A percentile compares a stretch with the other conserved stretches of the same genome.
These are phyloP conservation scores for Penicillium italicum DNA, from an alignment of 2,329 filamentous ascomycete genomes.

Conservation along the genomic window DNA sequence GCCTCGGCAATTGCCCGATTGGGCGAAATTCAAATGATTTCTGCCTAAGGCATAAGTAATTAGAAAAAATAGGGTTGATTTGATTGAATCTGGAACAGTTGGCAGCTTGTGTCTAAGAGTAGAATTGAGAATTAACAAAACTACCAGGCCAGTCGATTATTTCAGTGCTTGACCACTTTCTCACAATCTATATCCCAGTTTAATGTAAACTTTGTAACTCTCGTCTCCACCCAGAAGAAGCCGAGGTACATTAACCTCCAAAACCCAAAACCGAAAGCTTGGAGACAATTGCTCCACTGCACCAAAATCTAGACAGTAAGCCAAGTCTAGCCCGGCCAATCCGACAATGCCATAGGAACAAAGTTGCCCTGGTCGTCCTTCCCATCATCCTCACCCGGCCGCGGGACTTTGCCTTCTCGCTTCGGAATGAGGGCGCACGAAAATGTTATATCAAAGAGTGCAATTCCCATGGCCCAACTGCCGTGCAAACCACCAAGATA, in stretches of 20 bases:
- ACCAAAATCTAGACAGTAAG: background rate
- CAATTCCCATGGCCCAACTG: background rate
- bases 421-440: background rate
- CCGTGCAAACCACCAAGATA: background rate
- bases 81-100: too few species aligned
- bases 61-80: too few species aligned
- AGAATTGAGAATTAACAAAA: too few species aligned
- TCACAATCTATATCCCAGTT: background rate
- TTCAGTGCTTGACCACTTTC: too few species aligned
- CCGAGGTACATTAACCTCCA: background rate
- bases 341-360: background rate
- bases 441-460: background rate
- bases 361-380: background rate
- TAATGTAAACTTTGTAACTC: background rate
- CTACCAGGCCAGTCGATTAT: background rate
- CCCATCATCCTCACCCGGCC: background rate
- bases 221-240: background rate
- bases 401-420: background rate
- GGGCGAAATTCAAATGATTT: background rate
- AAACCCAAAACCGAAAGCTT: background rate
- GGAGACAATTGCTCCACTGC: background rate
- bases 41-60: background rate
- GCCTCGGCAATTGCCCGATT: slow-evolving; percentile 2
- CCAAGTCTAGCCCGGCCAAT: background rate
- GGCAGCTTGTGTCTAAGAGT: too few species aligned